phyloP scores from a whole-genome alignment of 768 basidiomycete species.

The Lactarius psammicola region DNA sequence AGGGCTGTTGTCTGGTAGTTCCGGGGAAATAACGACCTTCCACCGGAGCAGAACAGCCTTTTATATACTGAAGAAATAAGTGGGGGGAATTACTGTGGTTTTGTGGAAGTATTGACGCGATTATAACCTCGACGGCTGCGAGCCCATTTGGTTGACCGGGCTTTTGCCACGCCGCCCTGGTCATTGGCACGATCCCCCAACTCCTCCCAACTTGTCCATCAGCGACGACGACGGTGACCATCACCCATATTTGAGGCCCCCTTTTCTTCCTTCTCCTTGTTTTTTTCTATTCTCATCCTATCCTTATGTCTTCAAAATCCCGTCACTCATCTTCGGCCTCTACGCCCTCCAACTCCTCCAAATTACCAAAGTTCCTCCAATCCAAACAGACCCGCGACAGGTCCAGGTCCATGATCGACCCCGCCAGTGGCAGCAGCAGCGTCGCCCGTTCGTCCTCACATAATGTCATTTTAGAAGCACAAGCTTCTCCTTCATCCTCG shows the following conservation, averaged over 20 bases:
- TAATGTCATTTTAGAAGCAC: slow-evolving; percentile 33
- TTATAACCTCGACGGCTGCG: not conserved
- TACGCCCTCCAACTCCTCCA: slow-evolving; percentile 48
- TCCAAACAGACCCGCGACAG: slow-evolving; percentile 58
- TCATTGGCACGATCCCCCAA: not conserved
- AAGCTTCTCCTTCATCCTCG: slow-evolving; percentile 11
- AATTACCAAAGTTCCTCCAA: slow-evolving; percentile 67
- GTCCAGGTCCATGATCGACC: slow-evolving; percentile 50
- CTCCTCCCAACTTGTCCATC: slow-evolving; percentile 9
- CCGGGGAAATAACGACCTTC: slow-evolving; percentile 6
- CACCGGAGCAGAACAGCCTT: slow-evolving; percentile 3
- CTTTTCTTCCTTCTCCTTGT: not conserved
- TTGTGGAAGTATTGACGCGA: not conserved
- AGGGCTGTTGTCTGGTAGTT: not conserved
- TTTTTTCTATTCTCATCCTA: slow-evolving; percentile 4
- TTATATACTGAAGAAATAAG: not conserved
- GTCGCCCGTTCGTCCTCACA: slow-evolving; percentile 46
- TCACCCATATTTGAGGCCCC: not conserved
- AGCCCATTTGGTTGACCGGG: not conserved
- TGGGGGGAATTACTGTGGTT: not conserved
- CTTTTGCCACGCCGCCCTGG: slow-evolving; percentile 13
- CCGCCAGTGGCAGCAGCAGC: slow-evolving; percentile 40
- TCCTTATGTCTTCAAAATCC: slow-evolving; percentile 46
- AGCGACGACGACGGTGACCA: slow-evolving; percentile 19
- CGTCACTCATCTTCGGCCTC: slow-evolving; percentile 45